Conservation (phyloP, 768 basidiomycete species). For the Leccinum olivaceopallidum region DNA sequence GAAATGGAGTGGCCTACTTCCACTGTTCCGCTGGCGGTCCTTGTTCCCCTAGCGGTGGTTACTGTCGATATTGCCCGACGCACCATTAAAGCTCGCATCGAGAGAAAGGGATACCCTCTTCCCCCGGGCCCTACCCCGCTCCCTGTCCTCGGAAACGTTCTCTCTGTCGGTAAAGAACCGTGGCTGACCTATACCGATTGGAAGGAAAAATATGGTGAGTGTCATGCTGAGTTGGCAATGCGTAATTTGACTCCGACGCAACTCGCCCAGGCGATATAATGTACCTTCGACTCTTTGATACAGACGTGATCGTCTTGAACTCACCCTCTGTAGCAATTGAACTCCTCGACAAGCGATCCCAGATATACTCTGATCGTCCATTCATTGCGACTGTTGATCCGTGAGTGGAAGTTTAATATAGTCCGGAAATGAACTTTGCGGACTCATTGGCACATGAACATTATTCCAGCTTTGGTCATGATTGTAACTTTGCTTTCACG, state of each 20-base stretch:
- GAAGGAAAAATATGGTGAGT: not conserved
- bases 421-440: not conserved
- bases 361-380: constrained; percentile 8
- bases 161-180: not conserved
- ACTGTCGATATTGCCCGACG: not conserved
- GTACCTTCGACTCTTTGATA: not conserved
- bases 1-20: not conserved
- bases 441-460: not conserved
- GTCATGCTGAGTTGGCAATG: no score
- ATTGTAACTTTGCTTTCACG: not conserved
- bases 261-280: not conserved
- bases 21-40: not conserved
- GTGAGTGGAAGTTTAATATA: not conserved
- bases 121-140: not conserved
- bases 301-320: constrained; percentile 3
- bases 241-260: not conserved
- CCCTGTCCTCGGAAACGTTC: not conserved
- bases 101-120: not conserved
- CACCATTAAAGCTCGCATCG: no score
- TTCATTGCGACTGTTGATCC: not conserved
- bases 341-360: not conserved
- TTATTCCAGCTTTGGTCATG: not conserved
- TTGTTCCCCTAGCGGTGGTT: not conserved
- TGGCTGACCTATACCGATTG: not conserved
- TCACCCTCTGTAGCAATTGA: not conserved